Evolutionary conservation across 305 asterid species (phyloP), one percentile per base, ranked within the genome.

Genomic region (Solanum hybrid): DNA sequence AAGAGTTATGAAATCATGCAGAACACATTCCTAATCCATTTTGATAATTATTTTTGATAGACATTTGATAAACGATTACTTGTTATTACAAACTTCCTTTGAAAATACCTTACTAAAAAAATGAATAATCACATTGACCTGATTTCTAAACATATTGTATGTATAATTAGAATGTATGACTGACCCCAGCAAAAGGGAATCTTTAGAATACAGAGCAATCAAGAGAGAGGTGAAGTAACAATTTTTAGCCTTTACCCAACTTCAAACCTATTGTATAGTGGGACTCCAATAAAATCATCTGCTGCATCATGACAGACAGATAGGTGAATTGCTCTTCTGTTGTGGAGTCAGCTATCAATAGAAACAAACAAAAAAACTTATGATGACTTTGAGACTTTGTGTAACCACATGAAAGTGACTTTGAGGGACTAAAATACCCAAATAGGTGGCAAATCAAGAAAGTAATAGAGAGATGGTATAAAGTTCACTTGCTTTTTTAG

Each of bases 401-500:
- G 90, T 24, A 87, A 85, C 88, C 76, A 72, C 86, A 45, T 29
- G 31, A 83, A 79, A 39, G 89, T 79, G 76, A 84, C 72, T 78
- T 88, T 26, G 91, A 89, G 89, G 73, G 76, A 65, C 78, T 89
- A 80, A 84, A 77, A 77, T 82, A 82, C 72, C 36, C 72, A 82
- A 15, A 39, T 88, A 39, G 90, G 90, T 39, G 90, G 90, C 90
- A 76, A 45, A 88, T 86, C 79, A 77, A 90, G 89, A 77, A 91
- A 93, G 38, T 51, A 8, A 84, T 84, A 82, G 90, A 88, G 93
- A 91, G 91, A 92, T 33, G 8, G 24, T 90, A 82, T 83, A 92
- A 95, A 93, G 93, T 91, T 91, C 91, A 61, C 89, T 88, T 87
- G 88, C 93, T 93, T 95, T 91, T 88, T 33, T 90, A 38, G 34